phyloP scores from a whole-genome alignment of 805 yeast species.

The Candida maris region DNA sequence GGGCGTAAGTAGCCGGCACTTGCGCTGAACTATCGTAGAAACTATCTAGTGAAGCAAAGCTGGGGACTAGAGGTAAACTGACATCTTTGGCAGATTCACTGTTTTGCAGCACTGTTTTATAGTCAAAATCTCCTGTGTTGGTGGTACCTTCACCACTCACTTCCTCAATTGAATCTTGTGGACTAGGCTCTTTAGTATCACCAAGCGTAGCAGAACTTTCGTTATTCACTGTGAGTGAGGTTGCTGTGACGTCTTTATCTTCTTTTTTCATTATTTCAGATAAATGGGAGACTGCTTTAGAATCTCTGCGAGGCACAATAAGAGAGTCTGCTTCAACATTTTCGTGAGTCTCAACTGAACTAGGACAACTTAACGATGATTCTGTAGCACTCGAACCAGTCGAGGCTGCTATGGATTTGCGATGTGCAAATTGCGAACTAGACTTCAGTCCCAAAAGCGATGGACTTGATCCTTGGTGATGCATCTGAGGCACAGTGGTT shows the following conservation, averaged over 20 bases:
- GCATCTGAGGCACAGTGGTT: not conserved
- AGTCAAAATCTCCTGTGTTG: constrained; percentile 16
- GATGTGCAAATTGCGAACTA: constrained; percentile 5
- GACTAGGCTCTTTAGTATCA: not conserved
- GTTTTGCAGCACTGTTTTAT: constrained; percentile 16
- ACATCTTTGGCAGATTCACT: constrained; percentile 9
- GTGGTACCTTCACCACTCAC: not conserved
- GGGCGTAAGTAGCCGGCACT: constrained; percentile 3
- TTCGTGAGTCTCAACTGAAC: constrained; percentile 20
- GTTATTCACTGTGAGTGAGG: constrained; percentile 3
- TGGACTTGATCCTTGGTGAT: constrained; percentile 1
- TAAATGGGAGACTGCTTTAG: constrained; percentile 20
- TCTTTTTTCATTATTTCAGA: constrained; percentile 18
- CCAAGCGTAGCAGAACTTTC: not conserved
- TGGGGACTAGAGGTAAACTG: constrained; percentile 57
- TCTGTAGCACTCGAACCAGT: constrained; percentile 31
- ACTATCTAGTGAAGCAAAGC: constrained; percentile 76
- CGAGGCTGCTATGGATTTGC: constrained; percentile 19
- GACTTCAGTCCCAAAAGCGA: constrained; percentile 1
- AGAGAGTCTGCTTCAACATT: constrained; percentile 19
- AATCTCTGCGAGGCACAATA: constrained; percentile 11
- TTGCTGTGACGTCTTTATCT: constrained; percentile 1
- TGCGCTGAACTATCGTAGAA: constrained; percentile 38
- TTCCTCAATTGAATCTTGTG: not conserved
- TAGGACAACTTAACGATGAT: constrained; percentile 25